Percentiles rank a stretch among this genome's conserved stretches.
Conservation (phyloP, 371 early-diverging fungal species). For the Mortierella sp. region DNA sequence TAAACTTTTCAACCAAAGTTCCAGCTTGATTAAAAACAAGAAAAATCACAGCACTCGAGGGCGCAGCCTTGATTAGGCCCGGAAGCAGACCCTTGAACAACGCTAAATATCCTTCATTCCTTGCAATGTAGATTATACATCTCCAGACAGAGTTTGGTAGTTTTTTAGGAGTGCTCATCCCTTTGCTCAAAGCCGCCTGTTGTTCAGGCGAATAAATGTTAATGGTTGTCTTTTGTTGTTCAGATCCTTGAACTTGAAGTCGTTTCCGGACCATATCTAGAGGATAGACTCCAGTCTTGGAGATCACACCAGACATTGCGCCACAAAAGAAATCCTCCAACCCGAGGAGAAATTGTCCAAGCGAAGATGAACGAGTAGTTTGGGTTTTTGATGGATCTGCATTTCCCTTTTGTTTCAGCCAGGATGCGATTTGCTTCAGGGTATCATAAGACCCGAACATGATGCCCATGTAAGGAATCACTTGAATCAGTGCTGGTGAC, state of each 20-base stretch:
- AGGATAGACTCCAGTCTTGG: slow-evolving; percentile 89
- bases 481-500: slow-evolving; percentile 81
- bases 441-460: slow-evolving; percentile 76
- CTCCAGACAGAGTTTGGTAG: slow-evolving; percentile 61
- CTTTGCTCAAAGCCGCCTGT: slow-evolving; percentile 42
- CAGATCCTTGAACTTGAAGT: slow-evolving; percentile 54
- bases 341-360: slow-evolving; percentile 17
- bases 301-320: slow-evolving; percentile 80
- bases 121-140: slow-evolving; percentile 65
- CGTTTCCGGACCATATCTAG: slow-evolving; percentile 85
- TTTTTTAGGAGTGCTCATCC: slow-evolving; percentile 70
- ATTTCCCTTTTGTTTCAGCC: slow-evolving; percentile 32
- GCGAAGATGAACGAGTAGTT: neutral
- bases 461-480: slow-evolving; percentile 92
- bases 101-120: slow-evolving; percentile 76
- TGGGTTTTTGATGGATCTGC: slow-evolving; percentile 20
- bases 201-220: neutral
- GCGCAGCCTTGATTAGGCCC: slow-evolving; percentile 84
- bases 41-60: slow-evolving; percentile 85
- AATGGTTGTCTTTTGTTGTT: neutral
- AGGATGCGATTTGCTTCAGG: slow-evolving; percentile 55
- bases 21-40: slow-evolving; percentile 60
- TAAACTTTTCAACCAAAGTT: neutral
- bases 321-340: slow-evolving; percentile 77
- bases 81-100: slow-evolving; percentile 88